Base-by-base conservation (phyloP, 495 filamentous ascomycete species). In the Endocarpon pusillum region DNA sequence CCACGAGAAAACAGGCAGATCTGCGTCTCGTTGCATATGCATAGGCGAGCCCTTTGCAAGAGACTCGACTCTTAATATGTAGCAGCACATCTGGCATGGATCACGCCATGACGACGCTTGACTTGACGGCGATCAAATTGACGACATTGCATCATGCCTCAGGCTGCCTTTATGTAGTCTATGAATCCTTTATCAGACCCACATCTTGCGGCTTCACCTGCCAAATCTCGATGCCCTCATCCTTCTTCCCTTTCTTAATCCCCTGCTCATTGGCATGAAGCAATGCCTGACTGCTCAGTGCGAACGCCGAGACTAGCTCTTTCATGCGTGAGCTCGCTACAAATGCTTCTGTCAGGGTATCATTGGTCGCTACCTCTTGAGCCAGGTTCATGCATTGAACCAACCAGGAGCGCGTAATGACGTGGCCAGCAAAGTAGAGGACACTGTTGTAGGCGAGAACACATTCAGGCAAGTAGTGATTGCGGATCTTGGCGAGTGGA, bases 351-450 rank as follows among this genome's bases (percentile, higher is more conserved):
- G 72, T 69, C 20, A 92, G 47, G 34, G 76, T 71, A 23, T 73
- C 68, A 28, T 51, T 58, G 33, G 72, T 69, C 28, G 75, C 67
- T 10, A 91, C 65, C 15, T 71, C 49, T 3, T 72, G 67, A 0
- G 78, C 70, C 11, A 92, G 54, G 30, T 84, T 75, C 78, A 93
- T 81, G 54, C 75, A 74, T 43, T 81, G 73, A 20, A 80, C 58
- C 19, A 86, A 55, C 34, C 63, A 59, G 33, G 77, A 78, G 17
- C 73, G 70, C 25, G 58, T 70, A 4, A 83, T 54, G 24, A 63
- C 57, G 18, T 66, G 66, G 3, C 77, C 78, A 9, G 70, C 70
- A 47, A 71, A 75, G 46, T 85, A 73, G 30, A 91, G 53, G 14
- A 74, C 69, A 43, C 62, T 75, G 51, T 77, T 69, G 50, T 84